phyloP scores from a whole-genome alignment of 225 moss, liverwort and hornwort genomes.

The Sphagnum contortum region DNA sequence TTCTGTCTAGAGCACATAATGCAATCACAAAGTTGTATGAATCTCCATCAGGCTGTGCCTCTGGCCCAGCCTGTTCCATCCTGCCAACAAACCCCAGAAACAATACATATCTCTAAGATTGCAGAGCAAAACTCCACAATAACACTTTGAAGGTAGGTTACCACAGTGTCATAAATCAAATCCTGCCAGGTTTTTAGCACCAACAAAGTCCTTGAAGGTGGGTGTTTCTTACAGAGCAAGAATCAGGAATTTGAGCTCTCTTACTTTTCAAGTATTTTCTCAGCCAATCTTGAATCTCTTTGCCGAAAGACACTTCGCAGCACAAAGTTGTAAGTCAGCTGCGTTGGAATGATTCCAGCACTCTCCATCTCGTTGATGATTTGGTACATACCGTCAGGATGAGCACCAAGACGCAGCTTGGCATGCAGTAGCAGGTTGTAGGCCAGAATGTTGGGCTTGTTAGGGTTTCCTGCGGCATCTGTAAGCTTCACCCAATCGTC shows the following conservation, averaged over 20 bases:
- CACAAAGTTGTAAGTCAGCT: conserved; percentile 71
- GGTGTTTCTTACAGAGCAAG: no score
- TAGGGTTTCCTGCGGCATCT: conserved; percentile 47
- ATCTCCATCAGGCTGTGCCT: conserved; percentile 76
- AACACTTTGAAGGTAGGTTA: no score
- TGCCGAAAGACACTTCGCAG: conserved; percentile 68
- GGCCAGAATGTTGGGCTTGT: conserved; percentile 51
- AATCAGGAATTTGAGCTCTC: not conserved
- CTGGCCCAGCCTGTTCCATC: conserved; percentile 70
- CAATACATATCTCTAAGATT: no score
- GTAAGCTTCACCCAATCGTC: conserved; percentile 76
- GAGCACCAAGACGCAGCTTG: conserved; percentile 61
- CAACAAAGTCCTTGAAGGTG: no score
- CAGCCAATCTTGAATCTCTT: conserved; percentile 67
- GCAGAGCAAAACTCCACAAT: no score
- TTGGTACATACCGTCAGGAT: conserved; percentile 44
- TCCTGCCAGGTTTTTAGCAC: no score
- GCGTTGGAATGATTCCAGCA: conserved; percentile 51
- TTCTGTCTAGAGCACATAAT: conserved; percentile 70
- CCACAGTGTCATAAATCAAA: no score
- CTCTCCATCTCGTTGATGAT: conserved; percentile 68
- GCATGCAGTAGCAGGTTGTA: conserved; percentile 86
- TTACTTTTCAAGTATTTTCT: conserved; percentile 51
- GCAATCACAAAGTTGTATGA: conserved; percentile 94
- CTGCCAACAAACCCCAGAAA: conserved; percentile 13